These are phyloP conservation scores for Arctostaphylos glauca DNA, from an alignment of 148 eudicot genomes.

Conservation along the genomic window DNA sequence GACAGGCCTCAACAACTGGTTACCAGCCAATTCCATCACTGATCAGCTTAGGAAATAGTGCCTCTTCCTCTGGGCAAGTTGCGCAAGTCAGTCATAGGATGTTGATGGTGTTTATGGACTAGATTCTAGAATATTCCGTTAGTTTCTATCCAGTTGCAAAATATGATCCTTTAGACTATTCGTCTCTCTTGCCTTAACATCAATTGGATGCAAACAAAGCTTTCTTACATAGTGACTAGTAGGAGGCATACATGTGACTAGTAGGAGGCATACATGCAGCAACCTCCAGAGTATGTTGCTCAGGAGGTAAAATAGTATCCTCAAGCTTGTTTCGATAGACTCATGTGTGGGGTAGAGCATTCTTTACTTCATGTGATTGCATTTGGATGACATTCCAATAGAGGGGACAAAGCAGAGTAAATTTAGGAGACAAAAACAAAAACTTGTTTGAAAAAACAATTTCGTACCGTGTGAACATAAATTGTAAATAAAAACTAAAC, in stretches of 20 bases:
- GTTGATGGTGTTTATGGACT: not conserved
- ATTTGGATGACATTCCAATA: too few relatives aligned
- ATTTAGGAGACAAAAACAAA: too few relatives aligned
- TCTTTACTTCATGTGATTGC: too few relatives aligned
- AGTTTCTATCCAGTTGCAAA: not conserved
- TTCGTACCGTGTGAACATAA: too few relatives aligned
- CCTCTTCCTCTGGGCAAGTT: not conserved
- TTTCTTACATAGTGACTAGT: not conserved
- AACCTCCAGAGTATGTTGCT: too few relatives aligned
- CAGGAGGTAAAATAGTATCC: too few relatives aligned
- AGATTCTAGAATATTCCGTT: not conserved
- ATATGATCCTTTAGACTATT: not conserved
- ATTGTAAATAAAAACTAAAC: too few relatives aligned
- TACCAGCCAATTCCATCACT: not conserved
- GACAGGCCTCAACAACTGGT: not conserved
- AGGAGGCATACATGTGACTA: too few relatives aligned
- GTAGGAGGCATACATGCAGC: too few relatives aligned
- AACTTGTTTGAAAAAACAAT: too few relatives aligned
- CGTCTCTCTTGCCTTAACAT: not conserved
- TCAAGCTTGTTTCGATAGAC: not conserved
- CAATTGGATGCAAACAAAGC: not conserved
- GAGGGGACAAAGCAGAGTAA: too few relatives aligned
- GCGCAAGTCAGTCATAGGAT: not conserved
- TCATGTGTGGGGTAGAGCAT: too few relatives aligned
- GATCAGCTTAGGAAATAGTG: not conserved